These are phyloP conservation scores for Neoboletus magnificus DNA, from an alignment of 768 basidiomycete species.

Conservation along the genomic window DNA sequence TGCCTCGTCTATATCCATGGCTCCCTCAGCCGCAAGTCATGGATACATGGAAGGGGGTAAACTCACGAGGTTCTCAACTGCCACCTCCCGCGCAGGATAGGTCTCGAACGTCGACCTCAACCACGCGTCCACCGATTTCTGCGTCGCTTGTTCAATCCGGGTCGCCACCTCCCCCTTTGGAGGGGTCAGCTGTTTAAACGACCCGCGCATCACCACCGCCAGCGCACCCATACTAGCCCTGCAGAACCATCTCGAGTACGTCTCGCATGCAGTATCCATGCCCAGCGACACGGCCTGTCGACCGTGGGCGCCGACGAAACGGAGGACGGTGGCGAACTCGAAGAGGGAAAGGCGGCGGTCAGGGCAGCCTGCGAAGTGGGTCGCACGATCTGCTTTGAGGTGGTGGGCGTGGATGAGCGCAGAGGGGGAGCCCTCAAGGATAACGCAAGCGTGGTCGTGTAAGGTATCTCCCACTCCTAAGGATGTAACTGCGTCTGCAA, in stretches of 20 bases:
- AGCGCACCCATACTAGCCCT: slow-evolving; percentile 1
- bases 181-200: neutral
- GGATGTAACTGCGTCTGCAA: neutral
- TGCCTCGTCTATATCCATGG: neutral
- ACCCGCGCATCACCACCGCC: neutral
- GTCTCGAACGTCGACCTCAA: slow-evolving; percentile 3
- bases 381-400: neutral
- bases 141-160: neutral
- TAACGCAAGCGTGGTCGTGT: slow-evolving; percentile 14
- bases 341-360: slow-evolving; percentile 9
- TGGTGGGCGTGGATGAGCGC: slow-evolving; percentile 3
- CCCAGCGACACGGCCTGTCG: slow-evolving; percentile 1
- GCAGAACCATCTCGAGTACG: slow-evolving; percentile 12
- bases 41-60: too few relatives aligned
- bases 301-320: slow-evolving; percentile 5
- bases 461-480: neutral
- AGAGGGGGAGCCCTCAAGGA: slow-evolving; percentile 2
- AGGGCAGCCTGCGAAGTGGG: neutral
- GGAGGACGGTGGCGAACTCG: slow-evolving; percentile 11
- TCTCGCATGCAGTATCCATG: slow-evolving; percentile 9
- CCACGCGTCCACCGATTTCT: slow-evolving; percentile 7
- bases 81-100: slow-evolving; percentile 4
- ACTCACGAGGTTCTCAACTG: slow-evolving; percentile 5
- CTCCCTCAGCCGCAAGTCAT: neutral
- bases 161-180: neutral